phyloP scores from a whole-genome alignment of 257 asterid genomes.

The Gynochthodes officinalis region DNA sequence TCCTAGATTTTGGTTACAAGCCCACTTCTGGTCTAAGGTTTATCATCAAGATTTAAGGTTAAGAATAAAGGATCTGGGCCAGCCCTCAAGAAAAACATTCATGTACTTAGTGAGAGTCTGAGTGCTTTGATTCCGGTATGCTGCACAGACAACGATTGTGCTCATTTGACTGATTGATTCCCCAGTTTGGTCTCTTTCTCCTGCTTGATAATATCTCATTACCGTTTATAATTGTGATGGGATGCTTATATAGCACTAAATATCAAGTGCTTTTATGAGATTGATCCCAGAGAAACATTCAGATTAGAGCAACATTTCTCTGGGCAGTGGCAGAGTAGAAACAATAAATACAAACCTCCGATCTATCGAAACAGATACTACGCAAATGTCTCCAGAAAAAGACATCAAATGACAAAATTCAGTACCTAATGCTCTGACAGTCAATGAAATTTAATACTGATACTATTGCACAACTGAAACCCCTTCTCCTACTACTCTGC shows the following conservation, averaged over 20 bases:
- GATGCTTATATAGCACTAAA: too few species aligned
- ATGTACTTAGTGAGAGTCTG: too few species aligned
- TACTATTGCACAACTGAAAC: conserved; percentile 11
- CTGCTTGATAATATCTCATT: not conserved
- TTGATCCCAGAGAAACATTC: not conserved
- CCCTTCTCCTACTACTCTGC: conserved; percentile 7
- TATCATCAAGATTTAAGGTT: too few species aligned
- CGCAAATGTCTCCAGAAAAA: not conserved
- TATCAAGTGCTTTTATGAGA: not conserved
- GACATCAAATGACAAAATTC: conserved; percentile 5
- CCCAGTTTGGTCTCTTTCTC: not conserved
- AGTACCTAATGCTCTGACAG: conserved; percentile 10
- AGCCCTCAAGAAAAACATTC: too few species aligned
- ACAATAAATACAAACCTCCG: not conserved
- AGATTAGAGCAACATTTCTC: not conserved
- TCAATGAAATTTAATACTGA: not conserved
- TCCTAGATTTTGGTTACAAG: too few species aligned
- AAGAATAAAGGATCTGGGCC: too few species aligned
- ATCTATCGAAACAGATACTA: not conserved
- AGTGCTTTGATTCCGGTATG: too few species aligned
- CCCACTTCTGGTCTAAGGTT: too few species aligned
- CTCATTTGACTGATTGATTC: too few species aligned
- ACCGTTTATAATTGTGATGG: too few species aligned
- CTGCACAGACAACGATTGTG: too few species aligned
- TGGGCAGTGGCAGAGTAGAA: not conserved